Evolutionary conservation across 192 early-diverging fungal genomes (phyloP), one percentile per base, ranked within the genome.

Genomic region (Pilobolus umbonatus): DNA sequence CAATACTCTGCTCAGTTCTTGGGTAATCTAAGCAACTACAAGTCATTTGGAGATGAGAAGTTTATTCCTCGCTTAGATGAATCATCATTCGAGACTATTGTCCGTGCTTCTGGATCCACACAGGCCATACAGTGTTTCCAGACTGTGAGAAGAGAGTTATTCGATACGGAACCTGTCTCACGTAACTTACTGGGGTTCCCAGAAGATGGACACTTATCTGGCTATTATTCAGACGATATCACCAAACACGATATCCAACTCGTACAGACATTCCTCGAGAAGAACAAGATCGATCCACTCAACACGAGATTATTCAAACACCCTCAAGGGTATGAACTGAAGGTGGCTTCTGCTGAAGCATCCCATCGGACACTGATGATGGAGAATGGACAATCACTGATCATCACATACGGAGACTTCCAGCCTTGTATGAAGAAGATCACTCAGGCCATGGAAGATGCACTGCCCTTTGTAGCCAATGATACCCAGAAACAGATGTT

Each of bases 41-140:
- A 80, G 47, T 68, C 67, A 5, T 85, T 85, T 62, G 83, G 82
- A 21, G 81, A 85, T 67, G 78, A 73, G 36, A 85, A 84, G 67
- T 80, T 85, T 56, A 64, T 85, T 30, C 83, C 83, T 25, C 68
- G 81, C 2, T 34, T 77, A 4, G 32, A 64, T 4, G 60, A 36
- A 1, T 51, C 51, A 26, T 69, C 78, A 9, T 82, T 85, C 38
- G 65, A 62, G 19, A 45, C 28, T 29, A 70, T 84, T 35, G 72
- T 85, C 3, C 55, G 56, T 9, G 80, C 69, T 5, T 49, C 61
- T 14, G 70, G 60, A 15, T 32, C 51, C 5, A 6, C 24, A 15
- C 42, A 60, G 9, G 77, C 73, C 14, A 15, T 61, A 10, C 24
- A 44, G n/a, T 47, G 70, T 2, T 85, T 63, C 36, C 28, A 55